Conservation (phyloP, 805 yeast genomes). For the Yamadazyma laniorum region DNA sequence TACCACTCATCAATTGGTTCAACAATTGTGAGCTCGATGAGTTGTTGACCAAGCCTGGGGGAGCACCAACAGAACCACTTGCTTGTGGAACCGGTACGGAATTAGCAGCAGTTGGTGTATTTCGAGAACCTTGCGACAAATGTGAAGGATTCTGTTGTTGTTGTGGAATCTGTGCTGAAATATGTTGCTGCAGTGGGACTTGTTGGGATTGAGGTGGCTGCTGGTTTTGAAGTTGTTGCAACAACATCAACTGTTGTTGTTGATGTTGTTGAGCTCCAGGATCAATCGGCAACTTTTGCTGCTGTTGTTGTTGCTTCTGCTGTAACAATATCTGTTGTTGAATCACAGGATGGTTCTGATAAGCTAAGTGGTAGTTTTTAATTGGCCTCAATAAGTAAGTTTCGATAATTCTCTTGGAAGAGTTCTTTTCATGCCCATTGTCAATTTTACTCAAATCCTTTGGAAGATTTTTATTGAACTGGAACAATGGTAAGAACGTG, state of each 20-base stretch:
- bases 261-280: slow-evolving; percentile 20
- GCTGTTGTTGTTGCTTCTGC: slow-evolving; percentile 33
- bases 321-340: slow-evolving; percentile 35
- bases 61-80: slow-evolving; percentile 6
- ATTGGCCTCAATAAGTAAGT: slow-evolving; percentile 39
- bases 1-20: slow-evolving; percentile 82
- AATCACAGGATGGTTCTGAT: slow-evolving; percentile 41
- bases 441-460: slow-evolving; percentile 26
- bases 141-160: slow-evolving; percentile 15
- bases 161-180: slow-evolving; percentile 18
- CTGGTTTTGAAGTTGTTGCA: slow-evolving; percentile 12
- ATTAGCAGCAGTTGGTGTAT: slow-evolving; percentile 16
- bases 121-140: slow-evolving; percentile 13
- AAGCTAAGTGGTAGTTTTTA: slow-evolving; percentile 45
- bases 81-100: slow-evolving; percentile 29
- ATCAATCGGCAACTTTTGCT: slow-evolving; percentile 10
- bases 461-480: slow-evolving; percentile 38
- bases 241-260: slow-evolving; percentile 24
- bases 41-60: slow-evolving; percentile 13
- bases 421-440: slow-evolving; percentile 33
- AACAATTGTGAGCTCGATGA: slow-evolving; percentile 76
- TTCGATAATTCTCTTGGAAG: slow-evolving; percentile 43
- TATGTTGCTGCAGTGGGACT: slow-evolving; percentile 17
- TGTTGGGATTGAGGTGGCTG: slow-evolving; percentile 6
- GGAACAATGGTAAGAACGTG: slow-evolving; percentile 45